Conservation (phyloP, 768 basidiomycete species). For the Podaxis carcinomalis region DNA sequence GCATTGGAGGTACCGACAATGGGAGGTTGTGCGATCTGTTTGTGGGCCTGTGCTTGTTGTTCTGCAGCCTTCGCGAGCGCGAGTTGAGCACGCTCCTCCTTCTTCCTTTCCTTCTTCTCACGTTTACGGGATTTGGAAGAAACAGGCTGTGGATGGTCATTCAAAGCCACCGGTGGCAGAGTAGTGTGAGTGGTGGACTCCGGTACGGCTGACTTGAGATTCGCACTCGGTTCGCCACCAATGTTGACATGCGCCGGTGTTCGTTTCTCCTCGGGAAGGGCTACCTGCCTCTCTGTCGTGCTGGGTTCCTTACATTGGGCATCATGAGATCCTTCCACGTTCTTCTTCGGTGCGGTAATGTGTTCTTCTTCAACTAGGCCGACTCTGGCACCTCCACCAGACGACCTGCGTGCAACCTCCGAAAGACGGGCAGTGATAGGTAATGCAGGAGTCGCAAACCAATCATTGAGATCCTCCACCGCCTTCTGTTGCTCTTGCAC, state of each 20-base stretch:
- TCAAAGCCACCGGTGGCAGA: not conserved
- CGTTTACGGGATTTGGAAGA: not conserved
- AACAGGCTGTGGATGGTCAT: not conserved
- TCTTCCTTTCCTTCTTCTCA: not conserved
- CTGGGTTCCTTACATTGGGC: not conserved
- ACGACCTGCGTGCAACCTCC: not conserved
- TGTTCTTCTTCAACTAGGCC: not conserved
- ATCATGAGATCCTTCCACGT: not conserved
- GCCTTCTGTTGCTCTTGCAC: slow-evolving; percentile 1
- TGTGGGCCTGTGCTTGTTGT: not conserved
- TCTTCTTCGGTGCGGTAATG: not conserved
- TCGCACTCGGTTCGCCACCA: not conserved
- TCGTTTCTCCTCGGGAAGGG: too few relatives aligned
- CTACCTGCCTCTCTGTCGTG: not conserved
- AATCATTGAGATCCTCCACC: not conserved
- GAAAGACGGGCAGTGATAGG: not conserved
- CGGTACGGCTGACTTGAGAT: not conserved
- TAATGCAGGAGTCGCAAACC: slow-evolving; percentile 6
- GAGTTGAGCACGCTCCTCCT: not conserved
- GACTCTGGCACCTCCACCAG: not conserved
- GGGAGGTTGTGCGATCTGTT: not conserved
- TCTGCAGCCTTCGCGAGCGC: not conserved
- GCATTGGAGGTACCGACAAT: not conserved
- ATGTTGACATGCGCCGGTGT: not conserved
- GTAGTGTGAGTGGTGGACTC: not conserved